Percentiles rank a stretch among this genome's conserved stretches.
These are phyloP conservation scores for Pichia occidentalis DNA, from an alignment of 805 yeast genomes.

Conservation along the genomic window DNA sequence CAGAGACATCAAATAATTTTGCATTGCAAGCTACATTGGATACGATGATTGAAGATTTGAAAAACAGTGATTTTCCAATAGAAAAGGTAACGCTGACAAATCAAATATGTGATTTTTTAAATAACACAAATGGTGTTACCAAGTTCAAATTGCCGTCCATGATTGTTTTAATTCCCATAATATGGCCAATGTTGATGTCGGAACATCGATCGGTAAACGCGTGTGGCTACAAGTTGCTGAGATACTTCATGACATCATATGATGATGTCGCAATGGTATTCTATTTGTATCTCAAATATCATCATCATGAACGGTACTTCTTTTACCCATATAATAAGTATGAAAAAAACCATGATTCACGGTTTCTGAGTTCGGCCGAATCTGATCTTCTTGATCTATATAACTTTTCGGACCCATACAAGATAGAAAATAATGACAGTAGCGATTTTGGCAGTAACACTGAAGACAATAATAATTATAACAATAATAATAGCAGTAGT, in stretches of 20 bases:
- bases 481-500: background rate
- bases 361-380: constrained; percentile 1
- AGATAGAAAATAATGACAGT: background rate
- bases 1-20: background rate
- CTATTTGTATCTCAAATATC: constrained; percentile 3
- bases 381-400: constrained; percentile 3
- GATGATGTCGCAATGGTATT: constrained; percentile 4
- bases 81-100: constrained; percentile 10
- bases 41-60: constrained; percentile 1
- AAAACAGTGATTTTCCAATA: background rate
- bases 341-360: background rate
- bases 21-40: constrained; percentile 1
- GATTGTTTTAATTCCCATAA: constrained; percentile 1
- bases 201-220: constrained; percentile 5
- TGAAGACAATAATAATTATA: background rate
- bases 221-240: constrained; percentile 11
- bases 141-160: constrained; percentile 1
- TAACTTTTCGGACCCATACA: background rate
- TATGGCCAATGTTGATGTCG: constrained; percentile 12
- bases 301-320: constrained; percentile 6
- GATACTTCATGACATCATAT: constrained; percentile 3
- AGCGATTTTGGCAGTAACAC: background rate
- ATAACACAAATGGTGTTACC: background rate
- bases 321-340: constrained; percentile 5
- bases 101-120: constrained; percentile 4